These are phyloP conservation scores for Nematocida sp. DNA, from an alignment of 371 early-diverging fungal species.

Conservation along the genomic window DNA sequence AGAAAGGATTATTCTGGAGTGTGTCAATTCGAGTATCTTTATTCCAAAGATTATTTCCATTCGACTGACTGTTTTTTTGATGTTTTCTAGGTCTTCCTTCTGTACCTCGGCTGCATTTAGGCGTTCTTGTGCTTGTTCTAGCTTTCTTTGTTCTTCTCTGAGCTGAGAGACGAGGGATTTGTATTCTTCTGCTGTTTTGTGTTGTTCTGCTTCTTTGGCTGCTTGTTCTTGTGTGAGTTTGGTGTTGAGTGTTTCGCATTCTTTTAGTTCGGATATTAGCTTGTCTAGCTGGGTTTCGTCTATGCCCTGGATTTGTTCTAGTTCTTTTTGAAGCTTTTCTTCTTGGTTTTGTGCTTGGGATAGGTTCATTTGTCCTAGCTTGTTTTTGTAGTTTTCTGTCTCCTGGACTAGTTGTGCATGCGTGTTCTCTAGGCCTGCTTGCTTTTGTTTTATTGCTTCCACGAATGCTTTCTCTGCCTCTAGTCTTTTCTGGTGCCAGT, in stretches of 20 bases:
- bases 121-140: neutral
- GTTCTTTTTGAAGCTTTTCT: neutral
- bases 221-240: neutral
- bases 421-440: neutral
- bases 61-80: slow-evolving; percentile 15
- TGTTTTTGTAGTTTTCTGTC: neutral
- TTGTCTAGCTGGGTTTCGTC: neutral
- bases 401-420: neutral
- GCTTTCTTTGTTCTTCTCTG: neutral
- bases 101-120: slow-evolving; percentile 29
- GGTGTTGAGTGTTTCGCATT: neutral
- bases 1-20: slow-evolving; percentile 8
- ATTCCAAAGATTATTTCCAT: slow-evolving; percentile 38
- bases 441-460: neutral
- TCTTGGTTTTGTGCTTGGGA: slow-evolving; percentile 2
- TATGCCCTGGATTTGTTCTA: slow-evolving; percentile 1
- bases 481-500: slow-evolving; percentile 33
- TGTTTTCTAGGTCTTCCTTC: slow-evolving; percentile 24
- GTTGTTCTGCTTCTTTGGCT: neutral
- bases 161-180: no score
- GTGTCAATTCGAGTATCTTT: slow-evolving; percentile 25
- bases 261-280: slow-evolving; percentile 3
- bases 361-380: neutral
- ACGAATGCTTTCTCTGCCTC: slow-evolving; percentile 17
- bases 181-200: neutral